These are phyloP conservation scores for Penicillium bialowiezense DNA, from an alignment of 495 filamentous ascomycete species.

Conservation along the genomic window DNA sequence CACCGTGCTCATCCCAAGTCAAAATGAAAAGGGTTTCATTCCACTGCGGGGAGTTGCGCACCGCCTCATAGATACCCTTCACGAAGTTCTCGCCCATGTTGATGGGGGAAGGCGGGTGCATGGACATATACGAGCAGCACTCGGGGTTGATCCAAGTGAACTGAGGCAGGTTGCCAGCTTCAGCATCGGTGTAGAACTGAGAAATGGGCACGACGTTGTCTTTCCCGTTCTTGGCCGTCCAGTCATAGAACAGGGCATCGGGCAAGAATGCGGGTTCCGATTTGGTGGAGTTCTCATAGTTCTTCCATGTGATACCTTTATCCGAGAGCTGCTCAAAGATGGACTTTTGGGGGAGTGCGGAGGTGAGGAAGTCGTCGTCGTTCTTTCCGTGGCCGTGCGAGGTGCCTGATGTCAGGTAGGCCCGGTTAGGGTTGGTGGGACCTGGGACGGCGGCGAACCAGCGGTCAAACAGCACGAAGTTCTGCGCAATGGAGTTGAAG, in stretches of 20 bases:
- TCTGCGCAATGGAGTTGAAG: conserved; percentile 43
- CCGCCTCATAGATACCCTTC: conserved; percentile 50
- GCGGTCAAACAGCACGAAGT: conserved; percentile 48
- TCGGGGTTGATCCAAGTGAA: conserved; percentile 54
- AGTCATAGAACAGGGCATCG: conserved; percentile 37
- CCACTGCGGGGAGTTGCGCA: conserved; percentile 48
- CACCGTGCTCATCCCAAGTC: conserved; percentile 51
- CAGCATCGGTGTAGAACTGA: conserved; percentile 37
- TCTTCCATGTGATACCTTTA: conserved; percentile 44
- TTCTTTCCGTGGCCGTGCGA: conserved; percentile 48
- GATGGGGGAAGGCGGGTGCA: conserved; percentile 47
- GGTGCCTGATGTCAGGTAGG: conserved; percentile 48
- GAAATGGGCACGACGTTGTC: conserved; percentile 33
- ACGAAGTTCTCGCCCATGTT: conserved; percentile 48
- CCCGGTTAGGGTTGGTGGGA: conserved; percentile 49
- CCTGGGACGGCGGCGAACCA: conserved; percentile 50
- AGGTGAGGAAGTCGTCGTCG: conserved; percentile 39
- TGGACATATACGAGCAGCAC: conserved; percentile 49
- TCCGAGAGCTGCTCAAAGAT: conserved; percentile 49
- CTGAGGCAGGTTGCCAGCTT: conserved; percentile 38
- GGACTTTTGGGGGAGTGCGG: conserved; percentile 41
- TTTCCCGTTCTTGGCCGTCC: conserved; percentile 33
- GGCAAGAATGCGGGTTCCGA: conserved; percentile 25
- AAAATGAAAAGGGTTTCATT: conserved; percentile 49
- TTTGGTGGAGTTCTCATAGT: conserved; percentile 46